These are phyloP conservation scores for Tephrocybe sp. DNA, from an alignment of 768 basidiomycete species.

Conservation along the genomic window DNA sequence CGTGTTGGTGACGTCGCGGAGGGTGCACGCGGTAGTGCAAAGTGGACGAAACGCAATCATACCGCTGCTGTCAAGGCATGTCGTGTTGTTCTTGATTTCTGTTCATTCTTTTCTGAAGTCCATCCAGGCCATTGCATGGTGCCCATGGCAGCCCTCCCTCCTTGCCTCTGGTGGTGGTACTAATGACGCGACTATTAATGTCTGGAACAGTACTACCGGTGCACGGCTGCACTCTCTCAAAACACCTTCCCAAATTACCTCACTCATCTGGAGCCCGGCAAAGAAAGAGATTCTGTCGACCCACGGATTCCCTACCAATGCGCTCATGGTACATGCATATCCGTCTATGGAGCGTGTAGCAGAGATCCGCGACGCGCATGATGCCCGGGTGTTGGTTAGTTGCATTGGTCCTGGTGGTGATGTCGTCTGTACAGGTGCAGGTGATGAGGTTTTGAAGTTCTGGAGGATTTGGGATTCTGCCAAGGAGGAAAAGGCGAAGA, in stretches of 20 bases:
- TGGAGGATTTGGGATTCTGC: slow-evolving; percentile 83
- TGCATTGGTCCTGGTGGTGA: slow-evolving; percentile 87
- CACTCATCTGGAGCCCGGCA: slow-evolving; percentile 83
- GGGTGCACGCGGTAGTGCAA: slow-evolving; percentile 58
- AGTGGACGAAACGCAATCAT: slow-evolving; percentile 91
- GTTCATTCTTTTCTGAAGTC: neutral
- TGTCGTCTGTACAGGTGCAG: slow-evolving; percentile 87
- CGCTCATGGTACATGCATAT: slow-evolving; percentile 80
- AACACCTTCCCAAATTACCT: slow-evolving; percentile 91
- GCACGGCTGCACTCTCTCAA: slow-evolving; percentile 85
- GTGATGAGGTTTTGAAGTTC: slow-evolving; percentile 96
- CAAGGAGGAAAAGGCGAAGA: slow-evolving; percentile 42
- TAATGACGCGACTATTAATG: slow-evolving; percentile 84
- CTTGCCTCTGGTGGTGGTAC: slow-evolving; percentile 95
- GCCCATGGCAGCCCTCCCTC: slow-evolving; percentile 91
- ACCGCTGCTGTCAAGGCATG: slow-evolving; percentile 79
- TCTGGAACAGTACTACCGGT: slow-evolving; percentile 92
- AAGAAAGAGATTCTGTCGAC: slow-evolving; percentile 89
- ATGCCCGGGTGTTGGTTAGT: slow-evolving; percentile 85
- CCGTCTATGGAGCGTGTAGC: slow-evolving; percentile 80
- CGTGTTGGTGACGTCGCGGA: slow-evolving; percentile 58
- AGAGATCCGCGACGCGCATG: slow-evolving; percentile 89
- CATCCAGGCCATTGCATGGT: slow-evolving; percentile 88
- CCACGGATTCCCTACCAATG: slow-evolving; percentile 91
- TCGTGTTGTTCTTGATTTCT: neutral